Percentiles rank a stretch among this genome's conserved stretches.
These are phyloP conservation scores for Moesziomyces aphidis DNA, from an alignment of 1,284 basidiomycete genomes.

Conservation along the genomic window DNA sequence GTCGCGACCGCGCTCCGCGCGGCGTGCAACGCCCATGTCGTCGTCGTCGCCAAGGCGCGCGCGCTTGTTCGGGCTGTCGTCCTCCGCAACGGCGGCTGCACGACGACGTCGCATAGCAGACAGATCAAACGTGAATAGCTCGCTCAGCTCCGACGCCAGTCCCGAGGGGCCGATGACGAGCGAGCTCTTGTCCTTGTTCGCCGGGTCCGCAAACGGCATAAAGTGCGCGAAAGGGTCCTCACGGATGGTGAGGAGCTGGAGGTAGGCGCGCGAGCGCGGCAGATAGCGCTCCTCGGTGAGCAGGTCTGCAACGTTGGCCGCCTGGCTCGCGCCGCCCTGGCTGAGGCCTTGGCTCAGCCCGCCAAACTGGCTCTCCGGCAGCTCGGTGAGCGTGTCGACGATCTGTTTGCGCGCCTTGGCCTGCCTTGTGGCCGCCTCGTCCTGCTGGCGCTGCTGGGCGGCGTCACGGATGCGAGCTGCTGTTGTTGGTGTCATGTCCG, in stretches of 20 bases:
- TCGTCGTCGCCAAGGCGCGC: conserved; percentile 38
- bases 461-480: conserved; percentile 68
- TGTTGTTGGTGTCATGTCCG: conserved; percentile 72
- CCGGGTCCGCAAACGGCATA: conserved; percentile 73
- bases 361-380: conserved; percentile 69
- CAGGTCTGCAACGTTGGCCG: conserved; percentile 78
- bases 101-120: conserved; percentile 66
- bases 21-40: conserved; percentile 43
- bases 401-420: conserved; percentile 69
- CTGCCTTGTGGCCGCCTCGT: conserved; percentile 47
- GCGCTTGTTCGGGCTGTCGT: conserved; percentile 62
- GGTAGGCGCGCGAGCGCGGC: conserved; percentile 81
- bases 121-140: conserved; percentile 84
- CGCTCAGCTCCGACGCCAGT: conserved; percentile 80
- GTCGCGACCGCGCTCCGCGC: conserved; percentile 29
- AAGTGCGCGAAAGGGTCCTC: conserved; percentile 87
- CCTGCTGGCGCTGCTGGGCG: conserved; percentile 49
- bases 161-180: conserved; percentile 81
- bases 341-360: conserved; percentile 59
- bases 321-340: conserved; percentile 74
- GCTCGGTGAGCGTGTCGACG: conserved; percentile 71
- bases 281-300: conserved; percentile 79
- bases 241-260: conserved; percentile 84
- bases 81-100: conserved; percentile 67
- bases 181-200: conserved; percentile 74